Conservation (phyloP, 169 alveolate species). For the Plasmodium chabaudi region DNA sequence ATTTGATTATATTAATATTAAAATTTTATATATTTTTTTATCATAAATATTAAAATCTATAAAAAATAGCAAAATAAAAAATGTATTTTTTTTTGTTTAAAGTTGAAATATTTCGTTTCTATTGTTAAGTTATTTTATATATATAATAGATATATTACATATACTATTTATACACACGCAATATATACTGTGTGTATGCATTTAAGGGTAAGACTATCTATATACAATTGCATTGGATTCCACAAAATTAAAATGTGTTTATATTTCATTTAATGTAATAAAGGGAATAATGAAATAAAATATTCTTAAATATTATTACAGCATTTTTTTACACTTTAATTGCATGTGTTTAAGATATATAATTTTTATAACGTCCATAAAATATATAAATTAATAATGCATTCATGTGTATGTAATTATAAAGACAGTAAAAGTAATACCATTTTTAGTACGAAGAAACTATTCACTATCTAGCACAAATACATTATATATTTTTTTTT, state of each 20-base stretch:
- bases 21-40: slow-evolving; percentile 7
- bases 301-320: slow-evolving; percentile 2
- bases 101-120: slow-evolving; percentile 11
- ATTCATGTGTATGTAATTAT: not conserved
- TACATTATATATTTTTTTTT: not conserved
- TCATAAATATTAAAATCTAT: not conserved
- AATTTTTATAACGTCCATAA: slow-evolving; percentile 1
- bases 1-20: not conserved
- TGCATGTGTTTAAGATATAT: not conserved
- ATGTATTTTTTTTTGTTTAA: slow-evolving; percentile 13
- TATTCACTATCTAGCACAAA: not conserved
- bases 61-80: slow-evolving; percentile 8
- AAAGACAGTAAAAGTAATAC: not conserved
- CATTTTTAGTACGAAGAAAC: not conserved
- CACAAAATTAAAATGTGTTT: not conserved
- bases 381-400: not conserved
- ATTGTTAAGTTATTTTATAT: slow-evolving; percentile 6
- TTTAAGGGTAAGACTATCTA: slow-evolving; percentile 2
- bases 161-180: not conserved
- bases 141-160: slow-evolving; percentile 8
- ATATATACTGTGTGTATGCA: not conserved
- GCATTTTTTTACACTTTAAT: slow-evolving; percentile 4
- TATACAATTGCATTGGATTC: not conserved
- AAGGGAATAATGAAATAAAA: slow-evolving; percentile 16
- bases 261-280: not conserved